Conservation (phyloP, 805 yeast species). For the Dipodascopsis tothii region DNA sequence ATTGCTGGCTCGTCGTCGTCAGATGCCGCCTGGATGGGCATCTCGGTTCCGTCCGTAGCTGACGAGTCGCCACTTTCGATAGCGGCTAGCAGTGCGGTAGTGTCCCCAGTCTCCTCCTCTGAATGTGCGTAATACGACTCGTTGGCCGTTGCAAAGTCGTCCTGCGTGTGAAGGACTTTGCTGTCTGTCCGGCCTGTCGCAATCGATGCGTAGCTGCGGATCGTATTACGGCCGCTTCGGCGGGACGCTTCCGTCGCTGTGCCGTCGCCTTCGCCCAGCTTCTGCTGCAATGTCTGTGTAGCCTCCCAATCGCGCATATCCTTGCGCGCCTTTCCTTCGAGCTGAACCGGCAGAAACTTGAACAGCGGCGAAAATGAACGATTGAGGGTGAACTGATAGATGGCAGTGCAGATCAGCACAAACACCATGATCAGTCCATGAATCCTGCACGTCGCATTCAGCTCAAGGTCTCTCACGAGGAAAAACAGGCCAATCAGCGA, state of each 20-base stretch:
- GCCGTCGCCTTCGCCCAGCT: not conserved
- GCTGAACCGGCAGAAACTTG: constrained; percentile 35
- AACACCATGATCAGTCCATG: constrained; percentile 50
- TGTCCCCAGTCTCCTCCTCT: not conserved
- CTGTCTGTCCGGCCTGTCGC: not conserved
- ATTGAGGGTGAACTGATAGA: constrained; percentile 49
- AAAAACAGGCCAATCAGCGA: constrained; percentile 72
- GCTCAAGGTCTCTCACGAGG: constrained; percentile 46
- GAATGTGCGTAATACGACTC: not conserved
- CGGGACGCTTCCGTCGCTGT: not conserved
- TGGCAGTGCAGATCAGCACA: constrained; percentile 46
- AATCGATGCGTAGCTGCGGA: not conserved
- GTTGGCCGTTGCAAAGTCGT: not conserved
- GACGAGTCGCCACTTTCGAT: not conserved
- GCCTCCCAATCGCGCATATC: constrained; percentile 7
- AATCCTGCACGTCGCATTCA: constrained; percentile 37
- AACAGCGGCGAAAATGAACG: constrained; percentile 35
- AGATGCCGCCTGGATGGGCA: not conserved
- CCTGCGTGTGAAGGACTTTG: too few species aligned
- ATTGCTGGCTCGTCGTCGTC: not conserved
- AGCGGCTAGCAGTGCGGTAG: not conserved
- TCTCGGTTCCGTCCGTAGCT: not conserved
- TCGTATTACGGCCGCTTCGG: not conserved
- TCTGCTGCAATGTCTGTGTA: not conserved
- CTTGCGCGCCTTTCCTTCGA: constrained; percentile 10